These are phyloP conservation scores for Mycena pura DNA, from an alignment of 768 basidiomycete species.

Conservation along the genomic window DNA sequence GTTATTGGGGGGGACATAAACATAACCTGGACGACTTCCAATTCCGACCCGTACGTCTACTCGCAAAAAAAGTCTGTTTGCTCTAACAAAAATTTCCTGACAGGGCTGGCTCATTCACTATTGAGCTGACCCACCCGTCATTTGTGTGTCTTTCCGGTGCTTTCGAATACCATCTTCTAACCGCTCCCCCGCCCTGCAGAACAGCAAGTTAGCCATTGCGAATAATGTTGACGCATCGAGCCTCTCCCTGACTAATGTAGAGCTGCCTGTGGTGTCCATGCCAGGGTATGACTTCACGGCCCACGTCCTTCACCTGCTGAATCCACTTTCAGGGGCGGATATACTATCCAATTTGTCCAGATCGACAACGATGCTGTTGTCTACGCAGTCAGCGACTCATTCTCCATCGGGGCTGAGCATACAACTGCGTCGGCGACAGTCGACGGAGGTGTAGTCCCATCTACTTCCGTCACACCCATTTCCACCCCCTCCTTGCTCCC, in stretches of 20 bases:
- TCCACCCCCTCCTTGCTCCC: not conserved
- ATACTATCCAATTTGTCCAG: conserved; percentile 15
- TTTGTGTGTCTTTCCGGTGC: conserved; percentile 12
- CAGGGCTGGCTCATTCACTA: conserved; percentile 12
- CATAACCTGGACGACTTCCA: conserved; percentile 14
- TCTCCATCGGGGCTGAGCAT: conserved; percentile 18
- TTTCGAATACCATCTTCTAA: not conserved
- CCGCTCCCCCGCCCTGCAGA: not conserved
- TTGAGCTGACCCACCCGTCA: conserved; percentile 17
- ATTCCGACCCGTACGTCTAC: conserved; percentile 4
- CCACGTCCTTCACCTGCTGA: not conserved
- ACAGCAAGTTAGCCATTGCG: conserved; percentile 16
- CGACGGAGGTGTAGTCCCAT: not conserved
- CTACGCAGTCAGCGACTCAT: conserved; percentile 2
- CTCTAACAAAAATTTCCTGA: not conserved
- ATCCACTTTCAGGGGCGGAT: not conserved
- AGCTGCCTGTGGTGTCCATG: conserved; percentile 5
- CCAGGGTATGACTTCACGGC: not conserved
- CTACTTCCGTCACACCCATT: not conserved
- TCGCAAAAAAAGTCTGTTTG: not conserved
- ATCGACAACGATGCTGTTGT: conserved; percentile 18
- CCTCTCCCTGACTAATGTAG: not conserved
- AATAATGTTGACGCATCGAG: conserved; percentile 18
- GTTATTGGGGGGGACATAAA: conserved; percentile 16
- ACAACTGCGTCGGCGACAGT: conserved; percentile 11